Evolutionary conservation across 1,139 yeast species (phyloP).

Genomic region (Sugiyamaella xylanicola): DNA sequence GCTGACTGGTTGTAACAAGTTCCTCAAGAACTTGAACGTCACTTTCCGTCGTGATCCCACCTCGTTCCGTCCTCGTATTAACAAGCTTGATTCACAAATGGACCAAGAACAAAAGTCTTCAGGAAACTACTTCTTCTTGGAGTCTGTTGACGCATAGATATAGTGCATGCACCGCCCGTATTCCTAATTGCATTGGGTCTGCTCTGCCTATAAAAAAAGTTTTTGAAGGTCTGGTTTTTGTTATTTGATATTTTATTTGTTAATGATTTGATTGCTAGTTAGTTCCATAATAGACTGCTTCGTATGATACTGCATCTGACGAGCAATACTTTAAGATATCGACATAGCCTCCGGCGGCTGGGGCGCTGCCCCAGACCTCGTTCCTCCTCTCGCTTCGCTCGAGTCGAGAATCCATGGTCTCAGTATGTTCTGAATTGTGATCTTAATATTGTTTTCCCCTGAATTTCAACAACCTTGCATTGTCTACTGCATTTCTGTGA

Average conservation of each 20-base stretch:
- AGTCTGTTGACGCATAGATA: slow-evolving; percentile 49
- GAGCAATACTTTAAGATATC: no score
- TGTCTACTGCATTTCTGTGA: background rate
- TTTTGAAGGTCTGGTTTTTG: background rate
- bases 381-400: no score
- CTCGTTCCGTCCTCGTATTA: slow-evolving; percentile 97
- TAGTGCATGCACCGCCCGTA: background rate
- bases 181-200: background rate
- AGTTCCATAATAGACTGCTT: background rate
- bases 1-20: slow-evolving; percentile 94
- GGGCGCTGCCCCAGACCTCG: no score
- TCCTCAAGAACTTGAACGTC: slow-evolving; percentile 94
- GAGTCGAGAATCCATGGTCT: no score
- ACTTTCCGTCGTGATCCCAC: slow-evolving; percentile 99
- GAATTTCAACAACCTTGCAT: no score
- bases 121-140: slow-evolving; percentile 96
- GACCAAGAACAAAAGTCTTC: slow-evolving; percentile 91
- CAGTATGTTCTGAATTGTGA: no score
- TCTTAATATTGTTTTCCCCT: no score
- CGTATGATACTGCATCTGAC: background rate
- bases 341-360: no score
- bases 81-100: slow-evolving; percentile 96
- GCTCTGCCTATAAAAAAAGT: slow-evolving; percentile 5
- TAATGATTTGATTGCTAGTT: slow-evolving; percentile 2
- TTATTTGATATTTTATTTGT: background rate